Conservation (phyloP, 345 rosid species). For the Laguncularia racemosa region DNA sequence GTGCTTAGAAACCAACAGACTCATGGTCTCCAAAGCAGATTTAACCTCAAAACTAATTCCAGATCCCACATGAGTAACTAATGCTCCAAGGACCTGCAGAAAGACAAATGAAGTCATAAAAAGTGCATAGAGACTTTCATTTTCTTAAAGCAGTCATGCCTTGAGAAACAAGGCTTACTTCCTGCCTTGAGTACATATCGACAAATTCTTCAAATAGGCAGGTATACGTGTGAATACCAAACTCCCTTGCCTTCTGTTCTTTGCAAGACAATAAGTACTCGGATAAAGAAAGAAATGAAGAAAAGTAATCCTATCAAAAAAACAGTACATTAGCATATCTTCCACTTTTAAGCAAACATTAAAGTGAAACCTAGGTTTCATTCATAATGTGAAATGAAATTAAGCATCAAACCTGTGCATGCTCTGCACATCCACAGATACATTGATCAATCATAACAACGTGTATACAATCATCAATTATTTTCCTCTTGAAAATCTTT, state of each 20-base stretch:
- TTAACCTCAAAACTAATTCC: slow-evolving; percentile 61
- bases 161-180: slow-evolving; percentile 32
- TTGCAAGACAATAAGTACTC: slow-evolving; percentile 68
- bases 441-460: slow-evolving; percentile 64
- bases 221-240: slow-evolving; percentile 48
- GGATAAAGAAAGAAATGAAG: slow-evolving; percentile 59
- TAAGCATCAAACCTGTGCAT: slow-evolving; percentile 44
- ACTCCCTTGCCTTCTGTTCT: slow-evolving; percentile 68
- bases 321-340: background rate
- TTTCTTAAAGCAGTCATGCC: background rate
- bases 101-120: slow-evolving; percentile 11
- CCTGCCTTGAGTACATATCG: slow-evolving; percentile 65
- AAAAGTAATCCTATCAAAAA: slow-evolving; percentile 53
- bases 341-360: no score
- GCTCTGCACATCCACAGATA: slow-evolving; percentile 53
- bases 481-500: slow-evolving; percentile 67
- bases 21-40: slow-evolving; percentile 67
- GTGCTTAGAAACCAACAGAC: slow-evolving; percentile 47
- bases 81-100: slow-evolving; percentile 67
- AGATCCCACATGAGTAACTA: slow-evolving; percentile 82
- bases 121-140: background rate
- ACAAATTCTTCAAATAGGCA: slow-evolving; percentile 61
- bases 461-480: slow-evolving; percentile 55
- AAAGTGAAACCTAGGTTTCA: no score
- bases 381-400: background rate